These are phyloP conservation scores for Dothideomycetes sp. DNA, from an alignment of 2,329 filamentous ascomycete species.

Conservation along the genomic window DNA sequence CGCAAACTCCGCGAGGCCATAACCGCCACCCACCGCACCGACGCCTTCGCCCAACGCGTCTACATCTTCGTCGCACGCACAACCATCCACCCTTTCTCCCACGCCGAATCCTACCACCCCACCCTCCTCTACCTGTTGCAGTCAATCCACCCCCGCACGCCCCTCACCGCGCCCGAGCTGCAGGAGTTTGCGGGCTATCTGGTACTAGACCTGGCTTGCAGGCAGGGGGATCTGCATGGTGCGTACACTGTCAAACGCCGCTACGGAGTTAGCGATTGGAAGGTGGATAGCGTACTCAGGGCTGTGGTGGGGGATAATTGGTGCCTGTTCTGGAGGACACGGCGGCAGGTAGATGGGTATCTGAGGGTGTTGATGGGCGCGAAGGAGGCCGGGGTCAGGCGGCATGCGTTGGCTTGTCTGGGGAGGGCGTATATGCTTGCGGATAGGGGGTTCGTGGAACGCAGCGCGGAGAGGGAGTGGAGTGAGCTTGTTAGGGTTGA, in stretches of 20 bases:
- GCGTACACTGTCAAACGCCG: conserved; percentile 57
- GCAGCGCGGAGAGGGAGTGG: conserved; percentile 60
- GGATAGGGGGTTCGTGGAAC: conserved; percentile 58
- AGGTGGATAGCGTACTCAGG: conserved; percentile 56
- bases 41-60: conserved; percentile 75
- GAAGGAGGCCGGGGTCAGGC: conserved; percentile 61
- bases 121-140: conserved; percentile 71
- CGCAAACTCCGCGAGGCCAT: conserved; percentile 88
- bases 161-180: conserved; percentile 58
- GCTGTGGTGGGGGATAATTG: conserved; percentile 76
- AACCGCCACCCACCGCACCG: conserved; percentile 61
- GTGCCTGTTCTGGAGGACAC: conserved; percentile 62
- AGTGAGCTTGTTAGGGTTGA: conserved; percentile 54
- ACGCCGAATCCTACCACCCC: conserved; percentile 82
- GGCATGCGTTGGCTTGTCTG: conserved; percentile 76
- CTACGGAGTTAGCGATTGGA: conserved; percentile 47
- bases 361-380: conserved; percentile 70
- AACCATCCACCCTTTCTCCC: conserved; percentile 60
- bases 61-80: conserved; percentile 88
- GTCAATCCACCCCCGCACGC: conserved; percentile 54
- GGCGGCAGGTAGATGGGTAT: conserved; percentile 67
- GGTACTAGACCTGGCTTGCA: conserved; percentile 80
- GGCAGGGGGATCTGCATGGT: conserved; percentile 61
- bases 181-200: conserved; percentile 72
- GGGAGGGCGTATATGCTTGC: conserved; percentile 70